phyloP scores from a whole-genome alignment of 2,329 filamentous ascomycete genomes.

The Sphaerulina musiva region DNA sequence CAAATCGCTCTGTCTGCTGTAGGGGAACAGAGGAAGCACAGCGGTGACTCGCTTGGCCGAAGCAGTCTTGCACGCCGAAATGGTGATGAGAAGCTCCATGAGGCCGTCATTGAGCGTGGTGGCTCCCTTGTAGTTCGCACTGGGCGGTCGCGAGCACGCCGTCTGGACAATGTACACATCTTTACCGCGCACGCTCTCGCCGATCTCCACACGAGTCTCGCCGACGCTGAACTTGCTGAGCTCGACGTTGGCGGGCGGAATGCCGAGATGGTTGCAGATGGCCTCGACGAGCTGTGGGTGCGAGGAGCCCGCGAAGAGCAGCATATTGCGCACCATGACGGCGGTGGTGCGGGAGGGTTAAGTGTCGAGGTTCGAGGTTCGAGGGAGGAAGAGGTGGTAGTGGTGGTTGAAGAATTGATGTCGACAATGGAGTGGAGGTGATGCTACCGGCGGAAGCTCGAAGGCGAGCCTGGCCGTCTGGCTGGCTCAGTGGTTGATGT shows the following conservation, averaged over 20 bases:
- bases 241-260: constrained; percentile 76
- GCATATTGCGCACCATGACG: constrained; percentile 86
- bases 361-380: not conserved
- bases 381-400: no score
- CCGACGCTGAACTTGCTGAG: constrained; percentile 91
- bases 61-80: constrained; percentile 93
- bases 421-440: not conserved
- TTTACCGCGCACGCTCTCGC: constrained; percentile 93
- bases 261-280: constrained; percentile 81
- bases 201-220: constrained; percentile 90
- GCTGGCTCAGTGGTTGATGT: constrained; percentile 1
- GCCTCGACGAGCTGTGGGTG: constrained; percentile 81
- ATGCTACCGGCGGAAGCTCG: not conserved
- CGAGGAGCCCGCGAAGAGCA: constrained; percentile 86
- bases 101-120: constrained; percentile 69
- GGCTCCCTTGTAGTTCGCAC: constrained; percentile 9
- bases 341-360: not conserved
- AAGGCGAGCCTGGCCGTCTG: not conserved
- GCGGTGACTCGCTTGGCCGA: constrained; percentile 90
- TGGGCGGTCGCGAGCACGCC: constrained; percentile 19
- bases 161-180: constrained; percentile 99
- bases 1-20: constrained; percentile 90
- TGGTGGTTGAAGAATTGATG: no score
- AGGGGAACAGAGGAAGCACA: constrained; percentile 90
- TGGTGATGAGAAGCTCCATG: constrained; percentile 94